Base-by-base conservation (phyloP, 2,329 filamentous ascomycete genomes). In the Hypoxylon sp. region DNA sequence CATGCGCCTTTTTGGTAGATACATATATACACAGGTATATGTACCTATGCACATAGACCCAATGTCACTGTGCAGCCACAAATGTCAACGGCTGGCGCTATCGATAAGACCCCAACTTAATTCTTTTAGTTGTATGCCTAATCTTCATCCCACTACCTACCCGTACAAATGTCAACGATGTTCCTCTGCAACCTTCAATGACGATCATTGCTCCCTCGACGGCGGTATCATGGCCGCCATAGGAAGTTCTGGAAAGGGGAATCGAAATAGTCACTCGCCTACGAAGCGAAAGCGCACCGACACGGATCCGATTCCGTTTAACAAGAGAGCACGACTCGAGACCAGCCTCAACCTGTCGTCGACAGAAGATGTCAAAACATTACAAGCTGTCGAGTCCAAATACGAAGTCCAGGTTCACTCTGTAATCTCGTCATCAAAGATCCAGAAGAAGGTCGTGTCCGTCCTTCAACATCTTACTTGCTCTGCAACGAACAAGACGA, bases 381-480 rank as follows among this genome's bases (percentile, higher is more conserved):
- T 85, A n/a, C 74, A 85, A 61, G 72, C 76, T 23, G 79, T 89
- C 17, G 76, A 77, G 19, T 69, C 79, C 2, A 83, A 82, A 57
- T 85, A 85, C 77, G 80, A 86, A 50, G 76, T 90, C 56, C 83
- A 85, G 34, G 73, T 83, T 0, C 80, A 85, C 57, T 87, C 84
- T 19, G 83, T 90, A 48, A 84, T 90, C 41, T 87, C 88, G 2
- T 89, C 88, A 1, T 85, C 88, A 3, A 83, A 85, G 73, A 90
- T 91, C 65, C 80, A 81, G 66, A 86, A 86, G 73, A 85, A 86
- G 62, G 82, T 88, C 63, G 75, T 76, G 21, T 79, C 81, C 28
- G 77, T 83, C 41, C 75, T 83, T 19, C 76, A 77, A 2, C 85
- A 88, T 69, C 79, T 88, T 5, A 75, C 45, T 14, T 75, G 57